Base-by-base conservation (phyloP, 2,329 filamentous ascomycete genomes). In the Diaporthe vaccinii region DNA sequence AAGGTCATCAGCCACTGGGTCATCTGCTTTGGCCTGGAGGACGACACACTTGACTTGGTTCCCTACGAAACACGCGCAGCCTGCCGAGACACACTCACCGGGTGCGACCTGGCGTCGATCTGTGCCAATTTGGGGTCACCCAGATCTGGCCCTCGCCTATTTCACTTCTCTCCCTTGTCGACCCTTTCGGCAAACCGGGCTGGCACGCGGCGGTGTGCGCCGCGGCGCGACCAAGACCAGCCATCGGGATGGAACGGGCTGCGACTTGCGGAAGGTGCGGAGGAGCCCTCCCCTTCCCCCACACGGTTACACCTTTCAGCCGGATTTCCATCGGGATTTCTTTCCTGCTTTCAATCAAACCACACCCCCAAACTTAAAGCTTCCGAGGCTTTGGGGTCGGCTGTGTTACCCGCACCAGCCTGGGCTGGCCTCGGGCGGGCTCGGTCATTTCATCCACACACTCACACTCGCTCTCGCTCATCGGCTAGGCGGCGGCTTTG, bases 51-150 rank as follows among this genome's bases (percentile, higher is more conserved):
- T 53, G 53, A 73, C 44, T 51, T 46, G n/a, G 46, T 34, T 58
- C 61, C 61, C 7, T 31, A 34, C 17, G n/a, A 25, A 74, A 51
- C 75, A 76, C 49, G 58, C 72, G 75, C 72, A 68, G 49, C 36
- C 71, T 51, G 22, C 65, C 71, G 65, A 74, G 65, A 74, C 75
- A 55, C 17, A 57, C 31, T 71, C 44, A 69, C 62, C 74, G 71
- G 74, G 49, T 76, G 55, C 41, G 57, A 51, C 62, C 65, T 74
- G 17, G 62, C 65, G 74, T 72, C 46, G 71, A 76, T 74, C 71
- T 51, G 55, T 74, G 20, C 58, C 34, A 22, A 17, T 62, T 49
- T 68, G 53, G 65, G 53, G 44, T 51, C 44, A 44, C 34, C 59
- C 57, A 53, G 59, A 36, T 59, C 55, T 72, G 69, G 46, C 55